A percentile compares a stretch with the other conserved stretches of the same genome.
Evolutionary conservation across 2,329 filamentous ascomycete genomes (phyloP).

Genomic region (Diaporthe amygdali): DNA sequence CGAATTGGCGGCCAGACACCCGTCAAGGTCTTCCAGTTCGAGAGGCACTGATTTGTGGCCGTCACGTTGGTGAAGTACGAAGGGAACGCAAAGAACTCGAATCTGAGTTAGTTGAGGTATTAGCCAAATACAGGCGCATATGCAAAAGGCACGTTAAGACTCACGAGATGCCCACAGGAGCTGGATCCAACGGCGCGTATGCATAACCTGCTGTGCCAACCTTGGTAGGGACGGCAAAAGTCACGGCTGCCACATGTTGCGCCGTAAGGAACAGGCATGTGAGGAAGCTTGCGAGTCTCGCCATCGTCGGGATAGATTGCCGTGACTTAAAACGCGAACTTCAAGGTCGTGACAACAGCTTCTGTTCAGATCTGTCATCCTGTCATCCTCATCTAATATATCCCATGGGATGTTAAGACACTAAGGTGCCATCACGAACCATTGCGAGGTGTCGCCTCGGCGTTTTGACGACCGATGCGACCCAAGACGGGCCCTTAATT

Average conservation of each 20-base stretch:
- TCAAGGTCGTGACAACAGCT: neutral
- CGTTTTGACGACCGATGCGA: conserved; percentile 4
- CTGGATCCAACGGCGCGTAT: conserved; percentile 22
- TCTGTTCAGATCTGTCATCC: neutral
- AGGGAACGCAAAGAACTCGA: conserved; percentile 63
- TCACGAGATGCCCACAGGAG: conserved; percentile 25
- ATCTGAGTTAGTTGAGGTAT: conserved; percentile 35
- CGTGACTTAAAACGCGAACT: neutral
- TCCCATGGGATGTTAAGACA: neutral
- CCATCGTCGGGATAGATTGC: neutral
- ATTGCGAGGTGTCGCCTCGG: conserved; percentile 1
- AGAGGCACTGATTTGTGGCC: conserved; percentile 54
- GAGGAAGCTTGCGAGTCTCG: neutral
- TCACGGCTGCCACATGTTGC: conserved; percentile 17
- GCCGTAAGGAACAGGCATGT: conserved; percentile 1
- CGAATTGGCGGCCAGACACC: conserved; percentile 59
- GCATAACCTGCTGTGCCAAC: conserved; percentile 9
- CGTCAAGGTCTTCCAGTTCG: conserved; percentile 54
- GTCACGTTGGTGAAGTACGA: conserved; percentile 58
- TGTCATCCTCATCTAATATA: neutral
- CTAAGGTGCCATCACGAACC: neutral
- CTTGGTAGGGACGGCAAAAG: conserved; percentile 19
- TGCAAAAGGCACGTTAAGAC: neutral
- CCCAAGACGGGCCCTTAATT: neutral
- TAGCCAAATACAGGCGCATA: neutral